Evolutionary conservation across 1,284 basidiomycete genomes (phyloP).

Genomic region (Testicularia cyperi): DNA sequence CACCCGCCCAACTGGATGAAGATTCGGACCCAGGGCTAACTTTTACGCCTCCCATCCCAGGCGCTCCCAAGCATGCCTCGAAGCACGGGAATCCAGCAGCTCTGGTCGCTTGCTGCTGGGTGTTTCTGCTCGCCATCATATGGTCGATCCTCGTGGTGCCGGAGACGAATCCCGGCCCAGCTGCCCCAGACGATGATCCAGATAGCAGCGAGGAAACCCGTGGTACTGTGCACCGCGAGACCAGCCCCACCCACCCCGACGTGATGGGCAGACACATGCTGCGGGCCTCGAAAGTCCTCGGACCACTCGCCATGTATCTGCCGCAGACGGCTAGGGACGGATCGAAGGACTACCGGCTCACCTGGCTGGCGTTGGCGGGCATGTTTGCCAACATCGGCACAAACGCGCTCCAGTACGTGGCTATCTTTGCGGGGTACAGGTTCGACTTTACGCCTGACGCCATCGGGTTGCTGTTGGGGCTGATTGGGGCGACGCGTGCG

Average conservation of each 20-base stretch:
- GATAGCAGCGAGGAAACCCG: not conserved
- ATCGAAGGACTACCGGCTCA: constrained; percentile 29
- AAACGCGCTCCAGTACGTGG: constrained; percentile 22
- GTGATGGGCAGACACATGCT: constrained; percentile 1
- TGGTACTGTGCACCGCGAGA: not conserved
- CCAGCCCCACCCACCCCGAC: constrained; percentile 1
- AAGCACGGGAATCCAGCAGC: constrained; percentile 38
- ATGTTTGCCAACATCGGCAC: constrained; percentile 31
- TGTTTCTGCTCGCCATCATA: constrained; percentile 22
- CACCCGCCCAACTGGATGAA: no score
- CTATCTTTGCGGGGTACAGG: constrained; percentile 31
- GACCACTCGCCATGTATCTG: constrained; percentile 26
- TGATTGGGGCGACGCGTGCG: constrained; percentile 27
- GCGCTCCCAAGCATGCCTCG: constrained; percentile 8
- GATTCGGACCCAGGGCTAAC: constrained; percentile 12
- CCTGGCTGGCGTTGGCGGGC: constrained; percentile 22
- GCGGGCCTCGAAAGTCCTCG: constrained; percentile 8
- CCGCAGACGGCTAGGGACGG: constrained; percentile 19
- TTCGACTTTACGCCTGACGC: constrained; percentile 38
- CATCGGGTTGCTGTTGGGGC: constrained; percentile 20
- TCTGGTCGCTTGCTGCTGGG: constrained; percentile 19
- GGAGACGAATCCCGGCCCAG: constrained; percentile 11
- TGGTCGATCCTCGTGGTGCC: constrained; percentile 23
- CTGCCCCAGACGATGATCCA: not conserved
- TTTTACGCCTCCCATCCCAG: constrained; percentile 24